Evolutionary conservation across 2,329 filamentous ascomycete genomes (phyloP).

Genomic region (Paecilomyces sp.): DNA sequence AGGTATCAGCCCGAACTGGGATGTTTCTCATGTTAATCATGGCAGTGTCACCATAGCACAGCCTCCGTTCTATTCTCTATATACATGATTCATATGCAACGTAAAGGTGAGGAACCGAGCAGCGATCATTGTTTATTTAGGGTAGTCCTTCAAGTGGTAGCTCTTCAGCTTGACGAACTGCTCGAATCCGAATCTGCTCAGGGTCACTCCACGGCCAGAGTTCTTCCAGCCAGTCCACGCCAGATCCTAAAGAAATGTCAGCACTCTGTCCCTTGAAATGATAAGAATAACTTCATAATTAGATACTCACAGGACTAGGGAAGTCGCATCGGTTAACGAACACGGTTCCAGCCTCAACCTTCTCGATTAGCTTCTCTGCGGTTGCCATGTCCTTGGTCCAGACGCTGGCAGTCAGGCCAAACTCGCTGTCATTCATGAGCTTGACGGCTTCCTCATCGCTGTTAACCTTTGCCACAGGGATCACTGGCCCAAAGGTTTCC

Average conservation of each 20-base stretch:
- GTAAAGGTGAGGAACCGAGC: not conserved
- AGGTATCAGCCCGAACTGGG: not conserved
- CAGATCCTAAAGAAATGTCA: conserved; percentile 57
- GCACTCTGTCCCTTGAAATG: conserved; percentile 13
- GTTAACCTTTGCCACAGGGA: conserved; percentile 81
- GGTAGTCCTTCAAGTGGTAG: conserved; percentile 80
- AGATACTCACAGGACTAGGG: conserved; percentile 70
- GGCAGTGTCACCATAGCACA: not conserved
- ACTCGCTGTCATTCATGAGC: conserved; percentile 92
- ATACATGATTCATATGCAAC: not conserved
- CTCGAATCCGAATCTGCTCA: conserved; percentile 87
- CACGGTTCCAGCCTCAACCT: conserved; percentile 86
- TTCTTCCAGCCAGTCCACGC: conserved; percentile 99
- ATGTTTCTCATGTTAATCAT: not conserved
- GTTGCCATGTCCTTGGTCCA: conserved; percentile 83
- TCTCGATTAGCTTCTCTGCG: conserved; percentile 69
- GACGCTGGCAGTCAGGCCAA: conserved; percentile 90
- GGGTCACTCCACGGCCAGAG: conserved; percentile 82
- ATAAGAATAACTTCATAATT: not conserved
- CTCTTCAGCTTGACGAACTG: conserved; percentile 96
- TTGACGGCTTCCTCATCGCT: conserved; percentile 71
- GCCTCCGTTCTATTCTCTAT: not conserved
- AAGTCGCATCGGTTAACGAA: conserved; percentile 95
- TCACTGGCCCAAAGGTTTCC: conserved; percentile 91
- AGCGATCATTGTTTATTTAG: conserved; percentile 34